Conservation (phyloP, 495 filamentous ascomycete species). For the Immersiella caudata region DNA sequence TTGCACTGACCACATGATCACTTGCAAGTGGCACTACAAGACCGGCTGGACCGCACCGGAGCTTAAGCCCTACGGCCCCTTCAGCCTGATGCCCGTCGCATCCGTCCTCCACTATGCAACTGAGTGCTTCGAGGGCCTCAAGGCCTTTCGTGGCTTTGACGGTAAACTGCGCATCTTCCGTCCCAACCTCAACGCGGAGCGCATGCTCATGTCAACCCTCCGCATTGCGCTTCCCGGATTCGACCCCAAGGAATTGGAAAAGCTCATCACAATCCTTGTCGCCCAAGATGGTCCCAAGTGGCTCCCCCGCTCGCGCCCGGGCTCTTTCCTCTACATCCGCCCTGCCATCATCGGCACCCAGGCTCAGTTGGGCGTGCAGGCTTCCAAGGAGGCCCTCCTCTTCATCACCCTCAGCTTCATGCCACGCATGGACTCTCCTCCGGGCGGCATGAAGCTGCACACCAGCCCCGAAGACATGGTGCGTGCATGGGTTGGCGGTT, state of each 20-base stretch:
- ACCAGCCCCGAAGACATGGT: constrained; percentile 76
- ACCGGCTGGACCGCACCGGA: constrained; percentile 78
- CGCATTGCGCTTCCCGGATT: constrained; percentile 81
- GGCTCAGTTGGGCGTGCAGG: constrained; percentile 76
- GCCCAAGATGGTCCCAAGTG: constrained; percentile 74
- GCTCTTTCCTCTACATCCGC: constrained; percentile 72
- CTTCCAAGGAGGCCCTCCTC: constrained; percentile 79
- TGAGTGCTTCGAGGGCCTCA: constrained; percentile 91
- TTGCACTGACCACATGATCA: constrained; percentile 92
- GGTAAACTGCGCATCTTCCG: constrained; percentile 85
- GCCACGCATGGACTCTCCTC: constrained; percentile 59
- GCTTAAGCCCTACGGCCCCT: constrained; percentile 76
- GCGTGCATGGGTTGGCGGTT: constrained; percentile 90
- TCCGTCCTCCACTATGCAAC: constrained; percentile 90
- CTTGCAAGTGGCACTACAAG: constrained; percentile 65
- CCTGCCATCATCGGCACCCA: constrained; percentile 86
- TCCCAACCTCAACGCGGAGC: constrained; percentile 72
- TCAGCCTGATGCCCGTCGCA: constrained; percentile 80
- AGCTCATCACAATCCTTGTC: constrained; percentile 71
- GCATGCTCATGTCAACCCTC: constrained; percentile 71
- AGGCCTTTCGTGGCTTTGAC: constrained; percentile 82
- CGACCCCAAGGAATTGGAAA: constrained; percentile 68
- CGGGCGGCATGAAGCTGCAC: constrained; percentile 72
- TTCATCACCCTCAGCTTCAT: constrained; percentile 80
- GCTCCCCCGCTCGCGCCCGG: constrained; percentile 70